These are phyloP conservation scores for Cymbopogon flexuosus DNA, from an alignment of 202 grass and related monocot genomes.

Conservation along the genomic window DNA sequence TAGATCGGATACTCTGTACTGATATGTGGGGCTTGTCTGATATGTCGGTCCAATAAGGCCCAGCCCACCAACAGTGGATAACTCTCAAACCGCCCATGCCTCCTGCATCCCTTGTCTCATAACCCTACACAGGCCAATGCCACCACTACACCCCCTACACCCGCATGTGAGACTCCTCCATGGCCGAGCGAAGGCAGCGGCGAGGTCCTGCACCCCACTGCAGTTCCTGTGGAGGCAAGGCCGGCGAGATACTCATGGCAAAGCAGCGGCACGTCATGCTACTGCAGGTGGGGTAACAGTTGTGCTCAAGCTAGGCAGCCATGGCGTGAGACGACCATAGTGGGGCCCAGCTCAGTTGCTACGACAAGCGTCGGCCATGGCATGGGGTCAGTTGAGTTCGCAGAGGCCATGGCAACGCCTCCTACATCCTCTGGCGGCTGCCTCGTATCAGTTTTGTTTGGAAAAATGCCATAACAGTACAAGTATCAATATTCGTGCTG, in stretches of 20 bases:
- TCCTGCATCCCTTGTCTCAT: not conserved
- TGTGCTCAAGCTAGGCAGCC: not conserved
- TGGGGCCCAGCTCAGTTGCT: not conserved
- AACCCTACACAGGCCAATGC: not conserved
- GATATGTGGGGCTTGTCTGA: not conserved
- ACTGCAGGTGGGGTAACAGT: not conserved
- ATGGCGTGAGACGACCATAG: not conserved
- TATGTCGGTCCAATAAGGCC: not conserved
- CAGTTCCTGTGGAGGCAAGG: not conserved
- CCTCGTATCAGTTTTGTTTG: no score
- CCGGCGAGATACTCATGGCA: not conserved
- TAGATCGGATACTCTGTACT: not conserved
- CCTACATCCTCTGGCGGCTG: not conserved
- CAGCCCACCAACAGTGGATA: not conserved
- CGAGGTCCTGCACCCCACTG: not conserved
- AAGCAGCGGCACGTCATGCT: no score
- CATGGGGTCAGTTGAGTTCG: not conserved
- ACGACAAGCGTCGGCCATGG: not conserved
- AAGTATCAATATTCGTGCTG: no score
- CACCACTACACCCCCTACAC: not conserved
- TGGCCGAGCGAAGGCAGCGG: not conserved
- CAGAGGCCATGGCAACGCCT: not conserved
- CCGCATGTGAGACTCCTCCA: not conserved
- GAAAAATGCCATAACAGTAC: no score
- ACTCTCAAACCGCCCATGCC: not conserved